Evolutionary conservation across 805 yeast genomes (phyloP), one percentile per base, ranked within the genome.

Genomic region (Wickerhamomyces sydowiorum): DNA sequence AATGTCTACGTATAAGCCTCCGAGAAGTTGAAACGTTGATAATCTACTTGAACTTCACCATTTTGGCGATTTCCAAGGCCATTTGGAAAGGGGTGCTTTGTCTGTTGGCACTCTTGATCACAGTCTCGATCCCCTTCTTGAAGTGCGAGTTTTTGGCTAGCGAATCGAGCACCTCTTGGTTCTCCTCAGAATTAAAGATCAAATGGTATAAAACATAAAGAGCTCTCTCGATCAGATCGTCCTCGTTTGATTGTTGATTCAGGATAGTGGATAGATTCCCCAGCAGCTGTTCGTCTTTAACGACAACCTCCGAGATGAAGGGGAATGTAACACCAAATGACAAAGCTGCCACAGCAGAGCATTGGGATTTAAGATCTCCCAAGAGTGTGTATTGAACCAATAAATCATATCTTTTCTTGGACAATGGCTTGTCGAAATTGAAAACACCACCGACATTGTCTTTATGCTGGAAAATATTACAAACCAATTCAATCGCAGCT

Each of bases 401-500:
- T 0, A 65, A 53, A 8, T 64, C 64, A 42, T 71, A 77, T 46
- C 73, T 71, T 40, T 55, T 59, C 32, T 59, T 56, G 42, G 70
- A 64, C 7, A 52, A 48, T 20, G 59, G 54, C 12, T 57, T 57
- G 10, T 65, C 72, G 14, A 76, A 65, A 50, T 82, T 78, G 64
- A 84, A 84, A 50, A 83, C 72, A 45, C 76, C 75, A 2, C 76
- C 80, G 27, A 77, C 59, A 42, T 57, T 52, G 15, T 55, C 17
- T 20, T 66, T 63, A 39, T 62, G 60, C 33, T 62, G 64, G 53
- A 79, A 71, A 37, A 84, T 56, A 54, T 85, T 85, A 45, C 83
- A 74, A 9, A 82, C 58, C 15, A 85, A 69, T 52, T 85, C 89
- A 60, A 84, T 66, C 0, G 80, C 50, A 0, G 86, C 78, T 38